These are phyloP conservation scores for Jaenimonas drosophilae DNA, from an alignment of 208 protist genomes.

Conservation along the genomic window DNA sequence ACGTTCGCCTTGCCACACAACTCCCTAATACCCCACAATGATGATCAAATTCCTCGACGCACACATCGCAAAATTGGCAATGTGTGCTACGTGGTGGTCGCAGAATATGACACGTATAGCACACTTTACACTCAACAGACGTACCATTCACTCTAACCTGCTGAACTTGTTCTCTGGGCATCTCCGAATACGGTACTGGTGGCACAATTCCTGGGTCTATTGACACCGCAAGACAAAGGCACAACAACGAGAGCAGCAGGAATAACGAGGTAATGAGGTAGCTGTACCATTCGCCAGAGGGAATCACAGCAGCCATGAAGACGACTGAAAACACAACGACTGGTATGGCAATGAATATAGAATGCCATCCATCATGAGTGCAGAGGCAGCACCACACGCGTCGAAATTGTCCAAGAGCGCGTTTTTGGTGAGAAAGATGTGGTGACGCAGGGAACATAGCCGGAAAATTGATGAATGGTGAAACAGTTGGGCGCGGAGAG, in stretches of 20 bases:
- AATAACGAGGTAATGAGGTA: conserved; percentile 30
- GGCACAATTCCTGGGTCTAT: conserved; percentile 70
- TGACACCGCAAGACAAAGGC: conserved; percentile 35
- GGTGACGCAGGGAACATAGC: too few relatives aligned
- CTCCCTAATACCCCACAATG: conserved; percentile 70
- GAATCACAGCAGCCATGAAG: conserved; percentile 43
- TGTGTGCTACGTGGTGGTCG: conserved; percentile 72
- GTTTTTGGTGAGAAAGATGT: conserved; percentile 15
- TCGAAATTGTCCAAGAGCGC: conserved; percentile 26
- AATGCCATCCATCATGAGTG: conserved; percentile 28
- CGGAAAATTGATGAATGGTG: too few relatives aligned
- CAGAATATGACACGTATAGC: conserved; percentile 70
- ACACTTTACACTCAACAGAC: conserved; percentile 54
- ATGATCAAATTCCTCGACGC: conserved; percentile 84
- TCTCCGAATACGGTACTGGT: conserved; percentile 18
- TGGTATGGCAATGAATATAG: conserved; percentile 17
- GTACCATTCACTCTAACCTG: too few relatives aligned
- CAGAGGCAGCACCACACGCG: conserved; percentile 31
- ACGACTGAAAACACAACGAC: conserved; percentile 22
- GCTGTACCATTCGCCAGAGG: conserved; percentile 29
- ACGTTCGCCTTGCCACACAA: conserved; percentile 72
- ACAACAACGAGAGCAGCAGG: conserved; percentile 19
- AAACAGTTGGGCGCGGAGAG: too few relatives aligned
- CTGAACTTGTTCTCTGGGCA: conserved; percentile 5
- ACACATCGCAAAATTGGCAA: conserved; percentile 72